These are phyloP conservation scores for Quillaja saponaria DNA, from an alignment of 306 rosid genomes.

Conservation along the genomic window DNA sequence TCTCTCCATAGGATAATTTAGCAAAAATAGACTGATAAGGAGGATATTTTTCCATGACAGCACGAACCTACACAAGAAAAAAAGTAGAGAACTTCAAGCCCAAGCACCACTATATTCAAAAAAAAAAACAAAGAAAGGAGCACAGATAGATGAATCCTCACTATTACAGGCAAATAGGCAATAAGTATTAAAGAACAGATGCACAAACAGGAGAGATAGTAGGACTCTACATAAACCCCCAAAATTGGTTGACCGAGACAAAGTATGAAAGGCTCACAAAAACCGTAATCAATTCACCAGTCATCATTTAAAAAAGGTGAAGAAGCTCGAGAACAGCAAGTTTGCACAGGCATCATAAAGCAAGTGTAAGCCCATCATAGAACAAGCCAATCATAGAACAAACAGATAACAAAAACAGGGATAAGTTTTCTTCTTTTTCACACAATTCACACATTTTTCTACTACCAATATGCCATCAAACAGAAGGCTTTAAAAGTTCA, in stretches of 20 bases:
- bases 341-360: not conserved
- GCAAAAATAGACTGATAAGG: slow-evolving; percentile 92
- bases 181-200: slow-evolving; percentile 13
- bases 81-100: slow-evolving; percentile 22
- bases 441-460: slow-evolving; percentile 2
- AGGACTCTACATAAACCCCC: not conserved
- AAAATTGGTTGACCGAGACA: slow-evolving; percentile 19
- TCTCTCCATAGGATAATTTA: slow-evolving; percentile 89
- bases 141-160: not conserved
- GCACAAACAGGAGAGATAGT: slow-evolving; percentile 4
- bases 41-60: slow-evolving; percentile 89
- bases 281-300: not conserved
- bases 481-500: slow-evolving; percentile 6
- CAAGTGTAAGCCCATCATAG: not conserved
- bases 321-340: slow-evolving; percentile 2
- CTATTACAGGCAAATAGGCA: not conserved
- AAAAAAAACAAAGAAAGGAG: slow-evolving; percentile 5
- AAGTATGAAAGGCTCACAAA: slow-evolving; percentile 14
- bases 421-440: slow-evolving; percentile 23
- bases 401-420: not conserved
- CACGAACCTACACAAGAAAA: slow-evolving; percentile 66
- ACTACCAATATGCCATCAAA: not conserved
- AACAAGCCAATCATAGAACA: too few relatives aligned
- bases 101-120: slow-evolving; percentile 1
- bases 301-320: not conserved